phyloP scores from a whole-genome alignment of 2,329 filamentous ascomycete genomes.

The Aspergillus melleus region DNA sequence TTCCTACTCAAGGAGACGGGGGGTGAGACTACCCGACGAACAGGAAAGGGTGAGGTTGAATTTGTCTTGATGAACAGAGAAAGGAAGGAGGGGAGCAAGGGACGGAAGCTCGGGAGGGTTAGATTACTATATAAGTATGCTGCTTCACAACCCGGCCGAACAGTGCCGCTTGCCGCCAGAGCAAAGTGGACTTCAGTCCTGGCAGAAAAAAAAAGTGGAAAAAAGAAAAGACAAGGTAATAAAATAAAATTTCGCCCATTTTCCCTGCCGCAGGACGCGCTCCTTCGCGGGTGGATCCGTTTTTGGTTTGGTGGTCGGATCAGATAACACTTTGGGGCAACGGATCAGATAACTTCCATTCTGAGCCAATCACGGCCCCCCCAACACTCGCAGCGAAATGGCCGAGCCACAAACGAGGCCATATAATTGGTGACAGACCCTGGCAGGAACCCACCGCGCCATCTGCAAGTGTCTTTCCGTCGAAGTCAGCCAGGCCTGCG shows the following conservation, averaged over 20 bases:
- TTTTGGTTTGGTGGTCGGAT: slow-evolving; percentile 6
- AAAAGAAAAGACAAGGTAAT: too few relatives aligned
- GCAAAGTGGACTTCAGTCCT: too few relatives aligned
- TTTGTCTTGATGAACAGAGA: not conserved
- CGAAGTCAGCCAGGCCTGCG: not conserved
- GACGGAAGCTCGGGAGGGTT: not conserved
- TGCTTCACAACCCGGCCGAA: not conserved
- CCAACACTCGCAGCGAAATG: not conserved
- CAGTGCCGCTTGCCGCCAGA: not conserved
- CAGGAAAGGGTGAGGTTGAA: not conserved
- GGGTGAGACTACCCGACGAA: not conserved
- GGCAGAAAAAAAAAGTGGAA: too few relatives aligned
- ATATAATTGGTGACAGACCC: not conserved
- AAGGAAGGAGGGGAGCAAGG: not conserved
- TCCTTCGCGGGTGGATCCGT: not conserved
- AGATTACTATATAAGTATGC: not conserved
- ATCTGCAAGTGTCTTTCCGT: slow-evolving; percentile 3
- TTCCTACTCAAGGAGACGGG: slow-evolving; percentile 5
- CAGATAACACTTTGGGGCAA: slow-evolving; percentile 9
- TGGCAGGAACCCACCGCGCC: not conserved
- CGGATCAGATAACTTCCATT: slow-evolving; percentile 12
- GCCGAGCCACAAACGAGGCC: not conserved
- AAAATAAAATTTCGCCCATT: not conserved
- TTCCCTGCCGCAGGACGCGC: too few relatives aligned
- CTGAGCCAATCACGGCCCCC: slow-evolving; percentile 1